A percentile compares a stretch with the other conserved stretches of the same genome.
These are phyloP conservation scores for Chaetomium tenue DNA, from an alignment of 495 filamentous ascomycete species.

Conservation along the genomic window DNA sequence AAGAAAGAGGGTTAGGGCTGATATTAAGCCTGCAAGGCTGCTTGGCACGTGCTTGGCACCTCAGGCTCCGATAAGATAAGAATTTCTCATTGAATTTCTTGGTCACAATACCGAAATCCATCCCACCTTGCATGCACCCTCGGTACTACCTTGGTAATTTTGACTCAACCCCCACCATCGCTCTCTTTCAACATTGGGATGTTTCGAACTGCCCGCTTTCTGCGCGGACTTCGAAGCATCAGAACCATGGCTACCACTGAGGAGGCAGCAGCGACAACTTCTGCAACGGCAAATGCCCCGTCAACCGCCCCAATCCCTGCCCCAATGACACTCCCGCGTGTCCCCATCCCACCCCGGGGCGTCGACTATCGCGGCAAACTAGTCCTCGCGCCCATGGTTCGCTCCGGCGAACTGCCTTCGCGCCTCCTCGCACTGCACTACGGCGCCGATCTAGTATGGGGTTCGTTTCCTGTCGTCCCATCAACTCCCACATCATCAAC, in stretches of 20 bases:
- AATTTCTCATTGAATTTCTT: slow-evolving; percentile 1
- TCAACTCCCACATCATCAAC: slow-evolving; percentile 4
- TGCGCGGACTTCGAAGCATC: slow-evolving; percentile 17
- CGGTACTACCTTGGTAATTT: not conserved
- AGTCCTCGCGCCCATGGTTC: slow-evolving; percentile 96
- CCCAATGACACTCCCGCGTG: slow-evolving; percentile 54
- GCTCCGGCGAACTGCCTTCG: slow-evolving; percentile 88
- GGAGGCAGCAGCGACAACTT: slow-evolving; percentile 5
- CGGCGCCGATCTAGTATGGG: slow-evolving; percentile 96
- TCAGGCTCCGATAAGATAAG: slow-evolving; percentile 3
- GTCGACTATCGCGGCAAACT: slow-evolving; percentile 92
- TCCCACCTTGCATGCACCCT: not conserved
- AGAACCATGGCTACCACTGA: slow-evolving; percentile 14
- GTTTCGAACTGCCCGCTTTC: slow-evolving; percentile 16
- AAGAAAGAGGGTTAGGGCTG: slow-evolving; percentile 9
- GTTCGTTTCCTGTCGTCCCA: slow-evolving; percentile 39
- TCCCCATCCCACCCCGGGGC: slow-evolving; percentile 81
- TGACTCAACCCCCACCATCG: not conserved
- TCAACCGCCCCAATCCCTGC: not conserved
- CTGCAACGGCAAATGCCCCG: slow-evolving; percentile 2
- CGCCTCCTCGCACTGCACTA: slow-evolving; percentile 86
- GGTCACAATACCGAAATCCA: not conserved
- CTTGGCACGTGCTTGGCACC: too few relatives aligned
- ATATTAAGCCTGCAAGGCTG: too few relatives aligned
- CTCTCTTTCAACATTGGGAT: slow-evolving; percentile 12